Percentiles rank a stretch among this genome's conserved stretches.
These are phyloP conservation scores for Citrullus mucosospermus DNA, from an alignment of 306 rosid genomes.

Conservation along the genomic window DNA sequence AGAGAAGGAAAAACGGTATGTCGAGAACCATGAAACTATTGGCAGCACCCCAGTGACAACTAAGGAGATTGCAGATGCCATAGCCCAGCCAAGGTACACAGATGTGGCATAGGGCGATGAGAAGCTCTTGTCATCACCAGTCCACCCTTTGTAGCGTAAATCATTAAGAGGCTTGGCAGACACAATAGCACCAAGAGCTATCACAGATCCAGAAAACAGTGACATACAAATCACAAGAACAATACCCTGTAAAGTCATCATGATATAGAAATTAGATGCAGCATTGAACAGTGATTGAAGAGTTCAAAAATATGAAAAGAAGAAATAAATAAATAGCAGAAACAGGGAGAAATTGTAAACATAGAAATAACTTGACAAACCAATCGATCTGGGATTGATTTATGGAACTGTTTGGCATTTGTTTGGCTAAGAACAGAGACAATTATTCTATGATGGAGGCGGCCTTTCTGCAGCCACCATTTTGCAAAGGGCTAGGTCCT, in stretches of 20 bases:
- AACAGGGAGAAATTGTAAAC: background rate
- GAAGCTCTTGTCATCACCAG: slow-evolving; percentile 53
- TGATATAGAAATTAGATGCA: background rate
- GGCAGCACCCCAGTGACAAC: slow-evolving; percentile 84
- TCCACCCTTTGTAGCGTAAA: slow-evolving; percentile 78
- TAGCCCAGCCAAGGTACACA: slow-evolving; percentile 93
- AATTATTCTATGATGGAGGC: background rate
- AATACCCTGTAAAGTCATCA: slow-evolving; percentile 46
- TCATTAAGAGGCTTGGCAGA: slow-evolving; percentile 91
- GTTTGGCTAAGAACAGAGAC: background rate
- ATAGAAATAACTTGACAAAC: background rate
- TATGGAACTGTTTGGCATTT: background rate
- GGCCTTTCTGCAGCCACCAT: background rate
- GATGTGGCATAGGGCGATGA: slow-evolving; percentile 80
- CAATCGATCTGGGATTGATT: background rate
- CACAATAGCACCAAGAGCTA: slow-evolving; percentile 82
- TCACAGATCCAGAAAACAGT: slow-evolving; percentile 65
- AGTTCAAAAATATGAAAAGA: background rate
- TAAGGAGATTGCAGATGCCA: slow-evolving; percentile 80
- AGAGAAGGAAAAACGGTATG: slow-evolving; percentile 78
- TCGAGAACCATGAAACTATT: slow-evolving; percentile 91
- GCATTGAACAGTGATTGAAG: background rate
- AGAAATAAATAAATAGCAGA: background rate
- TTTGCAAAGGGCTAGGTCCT: background rate
- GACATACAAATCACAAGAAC: slow-evolving; percentile 51